Conservation (phyloP, 352 stramenopile species). For the Globisporangium ultimum region DNA sequence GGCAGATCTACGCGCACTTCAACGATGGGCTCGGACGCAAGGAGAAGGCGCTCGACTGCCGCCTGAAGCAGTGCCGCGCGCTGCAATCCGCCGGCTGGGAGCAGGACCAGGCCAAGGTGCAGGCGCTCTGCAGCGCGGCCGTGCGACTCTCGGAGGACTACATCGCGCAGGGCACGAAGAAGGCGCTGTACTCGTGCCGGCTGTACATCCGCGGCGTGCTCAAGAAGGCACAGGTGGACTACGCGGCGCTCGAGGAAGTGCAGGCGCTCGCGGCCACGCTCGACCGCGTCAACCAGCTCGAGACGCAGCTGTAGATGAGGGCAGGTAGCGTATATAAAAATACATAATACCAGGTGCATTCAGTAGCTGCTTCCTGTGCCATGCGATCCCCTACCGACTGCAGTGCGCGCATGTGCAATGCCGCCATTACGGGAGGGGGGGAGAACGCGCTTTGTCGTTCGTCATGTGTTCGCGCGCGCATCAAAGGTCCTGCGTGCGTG, state of each 20-base stretch:
- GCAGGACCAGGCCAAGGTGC: conserved; percentile 45
- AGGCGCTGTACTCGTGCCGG: conserved; percentile 69
- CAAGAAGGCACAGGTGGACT: conserved; percentile 78
- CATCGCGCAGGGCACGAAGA: conserved; percentile 67
- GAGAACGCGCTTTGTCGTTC: conserved; percentile 9
- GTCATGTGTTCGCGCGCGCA: conserved; percentile 4
- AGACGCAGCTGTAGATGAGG: conserved; percentile 35
- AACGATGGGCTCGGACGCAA: conserved; percentile 59
- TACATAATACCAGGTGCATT: background rate
- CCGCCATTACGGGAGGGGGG: no score
- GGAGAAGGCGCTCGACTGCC: conserved; percentile 76
- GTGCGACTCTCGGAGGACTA: conserved; percentile 62
- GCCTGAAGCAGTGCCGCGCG: conserved; percentile 72
- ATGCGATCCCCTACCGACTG: no score
- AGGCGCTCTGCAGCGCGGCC: conserved; percentile 55
- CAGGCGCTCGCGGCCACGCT: conserved; percentile 42
- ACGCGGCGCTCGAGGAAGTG: conserved; percentile 43
- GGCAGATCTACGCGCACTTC: conserved; percentile 81
- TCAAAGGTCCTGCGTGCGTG: no score
- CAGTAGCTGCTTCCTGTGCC: background rate
- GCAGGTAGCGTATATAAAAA: background rate
- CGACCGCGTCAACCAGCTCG: conserved; percentile 46
- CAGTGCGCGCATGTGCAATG: no score
- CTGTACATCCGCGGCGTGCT: conserved; percentile 74
- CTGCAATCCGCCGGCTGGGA: conserved; percentile 74